Evolutionary conservation across 805 yeast species (phyloP).

Genomic region (Maudiozyma bulderi): DNA sequence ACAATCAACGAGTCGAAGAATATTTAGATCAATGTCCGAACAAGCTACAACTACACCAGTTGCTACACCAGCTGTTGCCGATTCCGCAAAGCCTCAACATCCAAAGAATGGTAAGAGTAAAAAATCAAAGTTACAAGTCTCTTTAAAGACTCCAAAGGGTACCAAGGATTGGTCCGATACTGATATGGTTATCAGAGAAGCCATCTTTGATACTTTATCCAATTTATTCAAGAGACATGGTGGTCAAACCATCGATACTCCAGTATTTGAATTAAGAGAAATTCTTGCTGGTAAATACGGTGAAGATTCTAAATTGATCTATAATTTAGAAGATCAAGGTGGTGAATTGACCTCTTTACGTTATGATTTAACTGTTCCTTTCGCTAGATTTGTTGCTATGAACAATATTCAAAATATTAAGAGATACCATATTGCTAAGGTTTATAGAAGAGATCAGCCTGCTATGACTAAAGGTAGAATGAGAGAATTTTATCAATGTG

Average conservation of each 20-base stretch:
- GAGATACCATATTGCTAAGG: constrained; percentile 95
- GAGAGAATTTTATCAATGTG: constrained; percentile 99
- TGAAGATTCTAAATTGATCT: constrained; percentile 93
- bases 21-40: constrained; percentile 10
- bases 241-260: constrained; percentile 96
- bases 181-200: constrained; percentile 92
- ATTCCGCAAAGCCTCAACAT: neutral
- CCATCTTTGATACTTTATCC: constrained; percentile 66
- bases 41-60: constrained; percentile 12
- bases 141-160: constrained; percentile 92
- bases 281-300: constrained; percentile 96
- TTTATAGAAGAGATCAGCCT: constrained; percentile 97
- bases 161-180: constrained; percentile 98
- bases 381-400: constrained; percentile 95
- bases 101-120: constrained; percentile 16
- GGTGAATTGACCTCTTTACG: constrained; percentile 94
- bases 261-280: constrained; percentile 93
- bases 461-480: constrained; percentile 99
- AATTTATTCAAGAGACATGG: constrained; percentile 87
- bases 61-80: neutral
- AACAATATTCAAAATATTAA: constrained; percentile 83
- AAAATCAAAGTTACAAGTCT: constrained; percentile 50
- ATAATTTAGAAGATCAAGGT: constrained; percentile 96
- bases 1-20: neutral
- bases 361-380: constrained; percentile 96